Evolutionary conservation across 108 stramenopile species (phyloP), one percentile per base, ranked within the genome.

Genomic region (Mediolabrus comicus): DNA sequence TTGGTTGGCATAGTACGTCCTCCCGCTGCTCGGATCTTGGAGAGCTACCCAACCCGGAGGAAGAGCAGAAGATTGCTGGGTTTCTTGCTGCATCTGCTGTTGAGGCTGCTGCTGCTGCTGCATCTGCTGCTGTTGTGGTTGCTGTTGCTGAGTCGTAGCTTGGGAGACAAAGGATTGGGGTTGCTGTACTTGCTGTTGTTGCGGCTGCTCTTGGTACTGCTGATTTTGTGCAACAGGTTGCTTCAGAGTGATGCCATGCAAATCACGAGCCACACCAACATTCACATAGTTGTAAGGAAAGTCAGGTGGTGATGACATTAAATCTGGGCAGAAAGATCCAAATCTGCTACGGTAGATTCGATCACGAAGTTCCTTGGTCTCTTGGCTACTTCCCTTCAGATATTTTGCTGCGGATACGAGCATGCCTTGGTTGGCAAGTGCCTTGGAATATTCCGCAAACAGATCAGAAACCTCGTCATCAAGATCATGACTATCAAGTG

Each of bases 391-490:
- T 26, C 76, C 62, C 17, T 53, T 74, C 62, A 82, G 64, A 61
- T 93, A 96, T 61, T 95, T 96, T 22, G 93, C 83, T 10, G 98
- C 98, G 1, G 87, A 75, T 5, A 75, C 86, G n/a, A 92, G 71
- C 32, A 90, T 55, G 5, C 98, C 98, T 81, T 98, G 96, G 57
- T 91, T 81, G n/a, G 97, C 92, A 33, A 99, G 81, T 26, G 85
- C 69, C 33, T 82, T 79, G 12, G 96, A 92, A 72, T 98, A 99
- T 33, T 86, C 69, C 9, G 87, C 75, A 72, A 97, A 97, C 26
- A 93, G 71, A 29, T 80, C 69, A 2, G 84, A 84, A 25, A 87
- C 87, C 26, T 88, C 91, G 8, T 87, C 68, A 28, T 85, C 68
- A n/a, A 89, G 59, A 19, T 79, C 58, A 53, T 74, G 34, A 26